These are phyloP conservation scores for Suillus alpinus DNA, from an alignment of 768 basidiomycete genomes.

Conservation along the genomic window DNA sequence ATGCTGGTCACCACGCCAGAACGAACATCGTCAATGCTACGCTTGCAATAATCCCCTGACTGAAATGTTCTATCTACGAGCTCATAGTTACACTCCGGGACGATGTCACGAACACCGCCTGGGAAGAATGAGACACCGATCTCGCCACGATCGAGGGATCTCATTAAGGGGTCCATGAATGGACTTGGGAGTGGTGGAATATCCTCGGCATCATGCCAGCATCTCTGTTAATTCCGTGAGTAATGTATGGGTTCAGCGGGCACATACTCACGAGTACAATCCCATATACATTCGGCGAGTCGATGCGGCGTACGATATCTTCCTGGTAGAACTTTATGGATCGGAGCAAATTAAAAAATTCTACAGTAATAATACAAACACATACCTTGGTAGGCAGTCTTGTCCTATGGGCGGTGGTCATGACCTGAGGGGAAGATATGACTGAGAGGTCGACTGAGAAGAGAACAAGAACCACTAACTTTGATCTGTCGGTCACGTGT, in stretches of 20 bases:
- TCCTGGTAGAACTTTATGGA: constrained; percentile 57
- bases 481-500: constrained; percentile 20
- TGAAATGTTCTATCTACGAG: constrained; percentile 78
- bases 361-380: not conserved
- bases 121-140: constrained; percentile 75
- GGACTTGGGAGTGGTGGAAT: constrained; percentile 40
- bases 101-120: constrained; percentile 58
- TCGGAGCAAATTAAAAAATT: not conserved
- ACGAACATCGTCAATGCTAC: constrained; percentile 66
- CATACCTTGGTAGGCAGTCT: constrained; percentile 34
- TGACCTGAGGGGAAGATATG: not conserved
- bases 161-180: constrained; percentile 66
- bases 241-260: constrained; percentile 6
- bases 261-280: constrained; percentile 58
- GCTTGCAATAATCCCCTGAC: constrained; percentile 81
- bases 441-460: constrained; percentile 2
- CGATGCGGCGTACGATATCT: constrained; percentile 57
- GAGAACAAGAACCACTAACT: constrained; percentile 1
- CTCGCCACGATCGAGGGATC: constrained; percentile 74
- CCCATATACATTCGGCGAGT: constrained; percentile 43
- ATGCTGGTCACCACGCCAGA: constrained; percentile 73
- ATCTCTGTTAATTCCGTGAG: constrained; percentile 51
- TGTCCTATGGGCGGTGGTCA: constrained; percentile 24
- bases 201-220: constrained; percentile 88
- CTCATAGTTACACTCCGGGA: constrained; percentile 62